Evolutionary conservation across 805 yeast genomes (phyloP).

Genomic region (Lachancea kluyveri): DNA sequence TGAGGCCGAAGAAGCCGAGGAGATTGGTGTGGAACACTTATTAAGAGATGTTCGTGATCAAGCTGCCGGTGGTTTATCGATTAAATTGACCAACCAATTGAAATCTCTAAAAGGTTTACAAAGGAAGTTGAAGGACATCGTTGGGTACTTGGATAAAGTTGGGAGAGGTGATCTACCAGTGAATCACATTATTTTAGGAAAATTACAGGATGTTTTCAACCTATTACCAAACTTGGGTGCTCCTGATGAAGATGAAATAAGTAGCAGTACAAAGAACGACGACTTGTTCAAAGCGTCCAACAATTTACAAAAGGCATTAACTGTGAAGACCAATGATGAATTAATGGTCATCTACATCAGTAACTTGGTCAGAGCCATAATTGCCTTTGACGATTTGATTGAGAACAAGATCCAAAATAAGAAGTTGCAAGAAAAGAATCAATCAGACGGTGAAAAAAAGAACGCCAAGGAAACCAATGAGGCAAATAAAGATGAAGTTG

Average conservation of each 20-base stretch:
- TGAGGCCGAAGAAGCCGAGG: constrained; percentile 98
- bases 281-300: constrained; percentile 32
- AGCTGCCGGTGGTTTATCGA: constrained; percentile 88
- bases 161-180: constrained; percentile 68
- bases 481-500: constrained; percentile 26
- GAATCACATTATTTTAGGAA: constrained; percentile 85
- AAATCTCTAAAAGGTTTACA: constrained; percentile 83
- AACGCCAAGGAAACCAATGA: constrained; percentile 29
- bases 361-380: constrained; percentile 85
- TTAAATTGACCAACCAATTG: constrained; percentile 82
- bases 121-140: constrained; percentile 71
- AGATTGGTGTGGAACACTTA: constrained; percentile 96
- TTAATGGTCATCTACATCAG: constrained; percentile 89
- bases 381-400: constrained; percentile 93
- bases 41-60: constrained; percentile 92
- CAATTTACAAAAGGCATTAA: constrained; percentile 72
- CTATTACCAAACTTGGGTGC: constrained; percentile 71
- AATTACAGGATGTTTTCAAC: constrained; percentile 91
- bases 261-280: constrained; percentile 16
- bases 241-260: constrained; percentile 31
- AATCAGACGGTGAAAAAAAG: constrained; percentile 36
- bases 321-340: constrained; percentile 92
- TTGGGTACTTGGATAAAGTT: constrained; percentile 70
- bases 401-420: constrained; percentile 91
- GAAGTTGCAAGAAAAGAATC: constrained; percentile 33